Conservation (phyloP, 108 stramenopile genomes). For the Seminavis robusta region DNA sequence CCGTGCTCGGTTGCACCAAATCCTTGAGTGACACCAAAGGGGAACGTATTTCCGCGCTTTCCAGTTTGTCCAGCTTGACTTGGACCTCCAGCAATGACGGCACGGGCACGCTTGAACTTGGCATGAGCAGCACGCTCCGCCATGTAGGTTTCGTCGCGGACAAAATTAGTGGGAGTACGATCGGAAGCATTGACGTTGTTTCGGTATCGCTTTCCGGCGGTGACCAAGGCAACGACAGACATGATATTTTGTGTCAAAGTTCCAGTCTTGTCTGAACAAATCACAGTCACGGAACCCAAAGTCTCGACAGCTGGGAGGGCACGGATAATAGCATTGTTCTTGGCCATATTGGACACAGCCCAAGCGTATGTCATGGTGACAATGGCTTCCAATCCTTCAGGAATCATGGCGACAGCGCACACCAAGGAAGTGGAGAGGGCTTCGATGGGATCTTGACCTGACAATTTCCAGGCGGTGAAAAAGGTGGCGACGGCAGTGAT, state of each 20-base stretch:
- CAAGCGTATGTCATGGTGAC: constrained; percentile 92
- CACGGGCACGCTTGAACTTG: constrained; percentile 33
- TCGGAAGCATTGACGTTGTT: constrained; percentile 54
- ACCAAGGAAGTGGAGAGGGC: constrained; percentile 69
- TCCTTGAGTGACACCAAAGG: constrained; percentile 2
- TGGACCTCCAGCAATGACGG: constrained; percentile 31
- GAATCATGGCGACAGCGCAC: constrained; percentile 95
- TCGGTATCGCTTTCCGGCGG: constrained; percentile 77
- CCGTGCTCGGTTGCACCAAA: constrained; percentile 15
- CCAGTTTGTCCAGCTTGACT: constrained; percentile 21
- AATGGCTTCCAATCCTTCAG: constrained; percentile 95
- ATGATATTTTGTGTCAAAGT: constrained; percentile 95
- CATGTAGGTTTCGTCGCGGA: constrained; percentile 65
- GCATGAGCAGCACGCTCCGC: constrained; percentile 43
- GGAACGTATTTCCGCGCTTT: constrained; percentile 15
- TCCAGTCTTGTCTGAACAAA: constrained; percentile 99
- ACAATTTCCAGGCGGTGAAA: constrained; percentile 63
- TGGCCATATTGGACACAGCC: constrained; percentile 85
- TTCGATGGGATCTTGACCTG: constrained; percentile 31
- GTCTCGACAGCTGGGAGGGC: constrained; percentile 95
- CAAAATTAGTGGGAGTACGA: constrained; percentile 53
- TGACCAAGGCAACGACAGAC: constrained; percentile 78
- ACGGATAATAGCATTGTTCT: constrained; percentile 86
- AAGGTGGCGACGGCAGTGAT: constrained; percentile 81
- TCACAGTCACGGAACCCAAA: constrained; percentile 91